Evolutionary conservation across 1,139 yeast species (phyloP).

Genomic region (Geotrichum restrictum): DNA sequence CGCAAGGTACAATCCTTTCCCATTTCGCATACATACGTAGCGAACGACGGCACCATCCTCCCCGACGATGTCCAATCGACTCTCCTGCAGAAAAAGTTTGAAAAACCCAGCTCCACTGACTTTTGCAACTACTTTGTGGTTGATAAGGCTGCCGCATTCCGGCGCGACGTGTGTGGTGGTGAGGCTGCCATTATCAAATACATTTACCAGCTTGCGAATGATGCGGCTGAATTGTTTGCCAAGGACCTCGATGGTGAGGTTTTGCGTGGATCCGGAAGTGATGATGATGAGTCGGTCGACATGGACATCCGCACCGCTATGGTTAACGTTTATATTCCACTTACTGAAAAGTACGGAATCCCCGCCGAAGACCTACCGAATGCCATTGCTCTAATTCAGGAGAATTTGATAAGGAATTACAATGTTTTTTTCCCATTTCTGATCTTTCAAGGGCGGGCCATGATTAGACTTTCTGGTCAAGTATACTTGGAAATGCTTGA

Average conservation of each 20-base stretch:
- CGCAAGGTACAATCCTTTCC: slow-evolving; percentile 55
- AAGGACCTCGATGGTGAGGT: slow-evolving; percentile 34
- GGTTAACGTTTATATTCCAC: neutral
- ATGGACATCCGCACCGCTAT: neutral
- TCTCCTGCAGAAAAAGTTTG: slow-evolving; percentile 31
- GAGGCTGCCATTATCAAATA: slow-evolving; percentile 51
- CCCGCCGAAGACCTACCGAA: slow-evolving; percentile 6
- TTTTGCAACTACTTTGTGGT: slow-evolving; percentile 38
- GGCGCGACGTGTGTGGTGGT: slow-evolving; percentile 58
- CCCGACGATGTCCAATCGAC: neutral
- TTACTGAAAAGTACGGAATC: slow-evolving; percentile 12
- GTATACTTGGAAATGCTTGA: slow-evolving; percentile 56
- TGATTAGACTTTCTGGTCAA: slow-evolving; percentile 57
- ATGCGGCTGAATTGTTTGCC: slow-evolving; percentile 43
- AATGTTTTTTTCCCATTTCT: slow-evolving; percentile 49
- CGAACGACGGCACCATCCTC: slow-evolving; percentile 13
- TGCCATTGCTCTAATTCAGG: slow-evolving; percentile 14
- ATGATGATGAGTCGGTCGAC: slow-evolving; percentile 32
- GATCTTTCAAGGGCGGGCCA: slow-evolving; percentile 44
- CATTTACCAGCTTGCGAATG: slow-evolving; percentile 44
- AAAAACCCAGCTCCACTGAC: slow-evolving; percentile 41
- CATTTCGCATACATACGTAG: slow-evolving; percentile 40
- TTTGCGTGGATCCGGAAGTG: slow-evolving; percentile 30
- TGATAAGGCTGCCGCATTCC: slow-evolving; percentile 49
- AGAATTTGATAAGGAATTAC: slow-evolving; percentile 32